Evolutionary conservation across 164 flowering plant genomes (phyloP).

Genomic region (Litsea cubeba): DNA sequence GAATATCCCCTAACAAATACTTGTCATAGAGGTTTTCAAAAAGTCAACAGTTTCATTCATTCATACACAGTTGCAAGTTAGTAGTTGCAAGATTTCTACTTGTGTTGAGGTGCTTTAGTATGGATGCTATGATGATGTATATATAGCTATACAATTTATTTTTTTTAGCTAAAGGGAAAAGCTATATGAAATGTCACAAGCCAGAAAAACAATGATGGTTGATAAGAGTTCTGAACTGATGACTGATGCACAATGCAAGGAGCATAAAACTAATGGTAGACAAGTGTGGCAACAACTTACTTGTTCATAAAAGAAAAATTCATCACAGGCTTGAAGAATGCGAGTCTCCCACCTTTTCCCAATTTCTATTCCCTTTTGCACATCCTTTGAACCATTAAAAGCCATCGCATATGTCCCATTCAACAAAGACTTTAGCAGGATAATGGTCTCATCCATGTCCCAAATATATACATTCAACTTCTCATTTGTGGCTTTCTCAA

Average conservation of each 20-base stretch:
- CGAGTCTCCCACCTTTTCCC: conserved; percentile 80
- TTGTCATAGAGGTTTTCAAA: too few relatives aligned
- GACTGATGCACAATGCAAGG: not conserved
- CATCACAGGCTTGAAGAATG: conserved; percentile 71
- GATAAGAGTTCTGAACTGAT: not conserved
- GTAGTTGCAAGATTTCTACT: too few relatives aligned
- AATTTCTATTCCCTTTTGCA: conserved; percentile 66
- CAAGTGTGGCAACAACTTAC: conserved; percentile 27
- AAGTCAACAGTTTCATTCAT: too few relatives aligned
- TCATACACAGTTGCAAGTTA: too few relatives aligned
- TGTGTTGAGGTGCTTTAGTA: too few relatives aligned
- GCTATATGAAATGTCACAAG: not conserved
- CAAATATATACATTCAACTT: conserved; percentile 65
- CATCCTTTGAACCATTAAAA: conserved; percentile 67
- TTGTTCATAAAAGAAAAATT: conserved; percentile 77
- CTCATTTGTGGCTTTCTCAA: conserved; percentile 21
- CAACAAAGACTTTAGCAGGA: conserved; percentile 79
- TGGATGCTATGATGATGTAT: too few relatives aligned
- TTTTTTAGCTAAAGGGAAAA: not conserved
- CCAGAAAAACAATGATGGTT: not conserved
- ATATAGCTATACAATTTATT: not conserved
- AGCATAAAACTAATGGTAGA: not conserved
- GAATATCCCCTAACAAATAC: too few relatives aligned
- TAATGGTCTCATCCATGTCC: conserved; percentile 99
- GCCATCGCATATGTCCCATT: conserved; percentile 72